A percentile compares a stretch with the other conserved stretches of the same genome.
Evolutionary conservation across 164 flowering plant species (phyloP).

Genomic region (Echeveria elegans): DNA sequence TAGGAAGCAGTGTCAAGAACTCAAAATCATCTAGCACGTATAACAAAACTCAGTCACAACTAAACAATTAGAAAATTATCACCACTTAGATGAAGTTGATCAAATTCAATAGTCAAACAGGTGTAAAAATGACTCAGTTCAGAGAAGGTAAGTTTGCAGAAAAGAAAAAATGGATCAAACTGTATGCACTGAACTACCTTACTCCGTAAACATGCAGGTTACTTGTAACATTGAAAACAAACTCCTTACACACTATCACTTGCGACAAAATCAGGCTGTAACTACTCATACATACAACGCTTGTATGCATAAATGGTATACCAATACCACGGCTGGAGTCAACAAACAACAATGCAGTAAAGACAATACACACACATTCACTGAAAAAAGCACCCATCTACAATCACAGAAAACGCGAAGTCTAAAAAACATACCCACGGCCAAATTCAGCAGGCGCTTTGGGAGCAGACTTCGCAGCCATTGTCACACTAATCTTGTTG

Average conservation of each 20-base stretch:
- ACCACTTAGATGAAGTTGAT: no score
- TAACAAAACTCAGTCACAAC: no score
- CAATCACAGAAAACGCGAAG: background rate
- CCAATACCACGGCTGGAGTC: background rate
- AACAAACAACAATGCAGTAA: background rate
- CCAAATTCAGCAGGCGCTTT: conserved; percentile 53
- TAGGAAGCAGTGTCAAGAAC: no score
- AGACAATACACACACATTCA: background rate
- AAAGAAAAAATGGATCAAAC: no score
- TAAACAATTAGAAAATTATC: no score
- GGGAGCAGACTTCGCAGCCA: conserved; percentile 97
- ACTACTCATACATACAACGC: background rate
- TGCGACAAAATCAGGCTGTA: background rate
- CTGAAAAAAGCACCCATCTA: background rate
- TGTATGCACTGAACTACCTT: no score
- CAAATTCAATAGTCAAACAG: no score
- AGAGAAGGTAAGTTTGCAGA: no score
- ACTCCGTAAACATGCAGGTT: no score
- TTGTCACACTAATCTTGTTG: conserved; percentile 62
- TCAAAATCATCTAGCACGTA: no score
- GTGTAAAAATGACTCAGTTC: no score
- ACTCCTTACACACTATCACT: background rate
- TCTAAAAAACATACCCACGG: conserved; percentile 41
- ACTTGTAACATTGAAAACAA: background rate
- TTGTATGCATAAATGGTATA: background rate